These are phyloP conservation scores for Chlorencoelia australis DNA, from an alignment of 2,329 filamentous ascomycete genomes.

Conservation along the genomic window DNA sequence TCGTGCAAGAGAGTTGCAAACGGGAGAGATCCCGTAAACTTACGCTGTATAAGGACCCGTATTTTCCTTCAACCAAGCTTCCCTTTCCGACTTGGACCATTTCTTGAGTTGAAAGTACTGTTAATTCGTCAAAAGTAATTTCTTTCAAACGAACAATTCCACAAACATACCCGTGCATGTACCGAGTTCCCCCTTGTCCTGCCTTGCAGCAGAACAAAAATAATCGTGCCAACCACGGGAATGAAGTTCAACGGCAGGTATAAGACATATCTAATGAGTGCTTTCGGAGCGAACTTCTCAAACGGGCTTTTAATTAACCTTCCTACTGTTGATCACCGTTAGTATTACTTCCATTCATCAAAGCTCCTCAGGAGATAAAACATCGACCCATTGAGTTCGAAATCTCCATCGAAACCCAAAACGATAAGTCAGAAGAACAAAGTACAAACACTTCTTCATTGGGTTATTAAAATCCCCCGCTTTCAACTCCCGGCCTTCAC, in stretches of 20 bases:
- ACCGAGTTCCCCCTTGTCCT: constrained; percentile 29
- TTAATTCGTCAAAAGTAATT: constrained; percentile 19
- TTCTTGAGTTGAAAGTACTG: constrained; percentile 89
- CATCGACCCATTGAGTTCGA: no score
- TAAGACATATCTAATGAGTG: constrained; percentile 55
- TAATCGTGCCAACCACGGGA: constrained; percentile 71
- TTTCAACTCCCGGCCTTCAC: constrained; percentile 64
- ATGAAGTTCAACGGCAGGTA: constrained; percentile 91
- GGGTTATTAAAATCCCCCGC: constrained; percentile 40
- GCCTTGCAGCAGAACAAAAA: constrained; percentile 73
- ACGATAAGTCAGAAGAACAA: no score
- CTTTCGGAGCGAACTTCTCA: constrained; percentile 45
- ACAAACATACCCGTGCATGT: constrained; percentile 41
- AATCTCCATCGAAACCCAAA: no score
- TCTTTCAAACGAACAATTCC: not conserved
- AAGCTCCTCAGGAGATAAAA: no score
- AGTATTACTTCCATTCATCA: no score
- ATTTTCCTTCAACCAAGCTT: constrained; percentile 60
- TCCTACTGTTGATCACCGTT: no score
- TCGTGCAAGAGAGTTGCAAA: not conserved
- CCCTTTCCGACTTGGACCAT: constrained; percentile 57
- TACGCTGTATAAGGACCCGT: constrained; percentile 73
- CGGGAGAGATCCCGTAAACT: constrained; percentile 22
- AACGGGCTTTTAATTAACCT: constrained; percentile 49
- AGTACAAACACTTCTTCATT: constrained; percentile 38